Base-by-base conservation (phyloP, 805 yeast genomes). In the Pichia heedii region DNA sequence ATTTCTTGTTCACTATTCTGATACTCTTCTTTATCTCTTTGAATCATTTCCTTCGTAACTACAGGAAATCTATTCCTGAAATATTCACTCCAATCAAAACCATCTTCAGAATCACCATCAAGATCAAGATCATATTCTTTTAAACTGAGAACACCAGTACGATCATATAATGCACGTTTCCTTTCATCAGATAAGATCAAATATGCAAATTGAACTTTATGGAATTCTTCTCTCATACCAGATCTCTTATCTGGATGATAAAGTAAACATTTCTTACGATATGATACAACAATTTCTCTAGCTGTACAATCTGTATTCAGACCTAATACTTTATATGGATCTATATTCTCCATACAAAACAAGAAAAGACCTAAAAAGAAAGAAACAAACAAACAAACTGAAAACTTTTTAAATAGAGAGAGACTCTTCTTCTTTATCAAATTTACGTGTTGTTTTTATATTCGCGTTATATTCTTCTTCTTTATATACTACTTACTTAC, bases 191-290 rank as follows among this genome's bases (percentile, higher is more conserved):
- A 68, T 22, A 87, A 64, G 0, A 87, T 70, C 36, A 80, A 67
- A 58, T 84, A 85, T 19, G 95, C 81, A 54, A 84, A 79, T 56
- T 85, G 89, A 18, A 87, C 71, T 51, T 74, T 64, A 40, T 86
- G 83, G 59, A 88, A 87, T 48, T 53, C 39, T 54, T 63, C 11
- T 49, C 61, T 32, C 60, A 61, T 37, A 61, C 68, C 30, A 30
- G 33, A 12, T 38, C 72, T 60, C 55, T 84, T 83, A 59, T 84
- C 94, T 1, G 94, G 94, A 56, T 84, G 94, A 47, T 74, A 70
- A 39, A 66, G 62, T 26, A 84, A 64, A 50, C 89, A 84, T 30
- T 73, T 55, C 46, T 75, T 76, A 50, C 84, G 73, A 54, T 84
- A 84, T 0, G 84, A 74, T 54, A 73, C 78, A 55, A 82, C 84